phyloP scores from a whole-genome alignment of 306 rosid genomes.

The Acacia crassicarpa region DNA sequence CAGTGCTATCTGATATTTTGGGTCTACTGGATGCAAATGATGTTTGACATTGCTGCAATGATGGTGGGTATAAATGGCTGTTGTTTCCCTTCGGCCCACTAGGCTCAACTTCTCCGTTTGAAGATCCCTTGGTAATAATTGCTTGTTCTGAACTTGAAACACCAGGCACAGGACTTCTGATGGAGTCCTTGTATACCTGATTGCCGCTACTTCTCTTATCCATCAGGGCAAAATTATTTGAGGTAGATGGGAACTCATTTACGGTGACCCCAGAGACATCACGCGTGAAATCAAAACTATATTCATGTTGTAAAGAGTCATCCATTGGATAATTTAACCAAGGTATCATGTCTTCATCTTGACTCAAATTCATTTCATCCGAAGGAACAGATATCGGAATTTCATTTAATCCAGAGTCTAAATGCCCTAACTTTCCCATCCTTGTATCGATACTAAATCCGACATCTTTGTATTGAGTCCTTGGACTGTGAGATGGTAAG shows the following conservation, averaged over 20 bases:
- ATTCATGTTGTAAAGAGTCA: conserved; percentile 63
- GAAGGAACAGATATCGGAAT: conserved; percentile 68
- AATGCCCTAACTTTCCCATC: conserved; percentile 60
- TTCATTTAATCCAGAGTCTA: conserved; percentile 57
- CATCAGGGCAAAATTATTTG: conserved; percentile 43
- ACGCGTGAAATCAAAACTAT: conserved; percentile 68
- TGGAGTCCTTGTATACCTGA: conserved; percentile 54
- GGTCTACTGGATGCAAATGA: conserved; percentile 56
- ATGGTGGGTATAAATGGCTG: conserved; percentile 43
- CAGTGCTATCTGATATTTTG: conserved; percentile 41
- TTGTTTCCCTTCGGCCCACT: conserved; percentile 43
- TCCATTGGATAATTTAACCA: conserved; percentile 86
- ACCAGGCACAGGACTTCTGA: conserved; percentile 39
- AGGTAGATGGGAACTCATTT: conserved; percentile 39
- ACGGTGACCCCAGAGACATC: conserved; percentile 60
- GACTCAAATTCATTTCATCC: conserved; percentile 57
- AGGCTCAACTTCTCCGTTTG: conserved; percentile 45
- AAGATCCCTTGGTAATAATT: conserved; percentile 51
- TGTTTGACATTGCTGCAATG: conserved; percentile 59
- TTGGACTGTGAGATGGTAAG: conserved; percentile 54
- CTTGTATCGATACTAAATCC: conserved; percentile 46
- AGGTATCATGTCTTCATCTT: conserved; percentile 71
- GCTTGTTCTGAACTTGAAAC: conserved; percentile 47
- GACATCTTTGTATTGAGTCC: conserved; percentile 58
- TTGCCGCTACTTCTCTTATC: conserved; percentile 50